phyloP scores from a whole-genome alignment of 306 rosid genomes.

The Nissolia schottii region DNA sequence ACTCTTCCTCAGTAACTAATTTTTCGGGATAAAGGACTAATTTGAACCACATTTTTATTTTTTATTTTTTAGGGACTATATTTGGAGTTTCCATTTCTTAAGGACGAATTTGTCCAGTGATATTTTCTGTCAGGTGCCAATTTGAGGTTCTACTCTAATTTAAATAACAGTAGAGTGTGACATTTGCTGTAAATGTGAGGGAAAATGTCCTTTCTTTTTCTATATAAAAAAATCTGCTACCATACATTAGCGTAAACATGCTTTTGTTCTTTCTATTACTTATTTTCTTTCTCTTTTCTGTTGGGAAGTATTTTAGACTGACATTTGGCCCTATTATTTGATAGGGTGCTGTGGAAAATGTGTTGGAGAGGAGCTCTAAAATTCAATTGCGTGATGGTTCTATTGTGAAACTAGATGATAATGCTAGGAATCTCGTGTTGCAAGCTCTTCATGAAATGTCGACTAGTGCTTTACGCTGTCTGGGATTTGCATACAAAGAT shows the following conservation, averaged over 20 bases:
- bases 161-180: not conserved
- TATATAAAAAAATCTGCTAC: not conserved
- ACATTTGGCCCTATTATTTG: slow-evolving; percentile 23
- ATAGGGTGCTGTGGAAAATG: slow-evolving; percentile 89
- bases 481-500: slow-evolving; percentile 94
- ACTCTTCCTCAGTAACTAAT: too few species aligned
- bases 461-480: slow-evolving; percentile 78
- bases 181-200: not conserved
- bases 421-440: slow-evolving; percentile 47
- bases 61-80: too few species aligned
- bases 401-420: slow-evolving; percentile 49
- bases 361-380: slow-evolving; percentile 73
- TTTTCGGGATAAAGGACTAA: too few species aligned
- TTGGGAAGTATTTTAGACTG: not conserved
- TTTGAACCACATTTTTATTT: too few species aligned
- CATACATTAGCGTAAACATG: not conserved
- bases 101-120: too few species aligned
- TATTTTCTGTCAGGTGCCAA: too few species aligned
- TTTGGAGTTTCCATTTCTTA: too few species aligned
- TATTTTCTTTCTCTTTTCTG: not conserved
- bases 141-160: too few species aligned
- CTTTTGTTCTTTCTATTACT: not conserved
- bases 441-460: slow-evolving; percentile 83
- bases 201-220: not conserved
- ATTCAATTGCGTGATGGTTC: slow-evolving; percentile 79